A percentile compares a stretch with the other conserved stretches of the same genome.
Evolutionary conservation across 345 rosid genomes (phyloP).

Genomic region (Aegle marmelos): DNA sequence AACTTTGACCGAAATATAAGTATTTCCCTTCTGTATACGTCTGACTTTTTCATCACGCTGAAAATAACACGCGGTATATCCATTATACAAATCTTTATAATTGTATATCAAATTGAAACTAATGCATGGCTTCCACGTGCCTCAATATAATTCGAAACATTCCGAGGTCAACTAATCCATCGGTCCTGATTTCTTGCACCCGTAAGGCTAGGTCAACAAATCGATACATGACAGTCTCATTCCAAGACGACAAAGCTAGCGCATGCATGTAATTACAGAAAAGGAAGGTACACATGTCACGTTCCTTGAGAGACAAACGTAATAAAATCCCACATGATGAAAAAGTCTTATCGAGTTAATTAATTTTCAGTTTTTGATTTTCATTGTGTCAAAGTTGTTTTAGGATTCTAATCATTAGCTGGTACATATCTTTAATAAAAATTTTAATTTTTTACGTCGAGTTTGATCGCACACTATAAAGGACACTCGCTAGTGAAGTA

Average conservation of each 20-base stretch:
- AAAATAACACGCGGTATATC: no score
- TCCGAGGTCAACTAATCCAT: background rate
- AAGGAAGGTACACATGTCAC: no score
- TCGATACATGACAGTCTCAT: background rate
- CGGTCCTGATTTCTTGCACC: background rate
- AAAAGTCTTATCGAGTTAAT: background rate
- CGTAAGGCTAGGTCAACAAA: no score
- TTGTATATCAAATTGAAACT: background rate
- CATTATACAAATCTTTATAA: no score
- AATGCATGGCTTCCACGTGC: background rate
- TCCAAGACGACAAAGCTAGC: background rate
- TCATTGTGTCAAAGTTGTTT: background rate
- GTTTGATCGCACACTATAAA: background rate
- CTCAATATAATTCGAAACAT: no score
- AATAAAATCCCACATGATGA: no score
- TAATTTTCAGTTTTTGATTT: background rate
- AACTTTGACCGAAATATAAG: no score
- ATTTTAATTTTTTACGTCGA: background rate
- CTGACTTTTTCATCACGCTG: no score
- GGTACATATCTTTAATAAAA: background rate
- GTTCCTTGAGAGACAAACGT: no score
- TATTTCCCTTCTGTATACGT: no score
- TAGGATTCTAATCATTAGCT: background rate
- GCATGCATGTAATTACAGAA: background rate
- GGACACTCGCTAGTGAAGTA: background rate